Conservation (phyloP, 305 asterid genomes). For the Coffea humblotiana region DNA sequence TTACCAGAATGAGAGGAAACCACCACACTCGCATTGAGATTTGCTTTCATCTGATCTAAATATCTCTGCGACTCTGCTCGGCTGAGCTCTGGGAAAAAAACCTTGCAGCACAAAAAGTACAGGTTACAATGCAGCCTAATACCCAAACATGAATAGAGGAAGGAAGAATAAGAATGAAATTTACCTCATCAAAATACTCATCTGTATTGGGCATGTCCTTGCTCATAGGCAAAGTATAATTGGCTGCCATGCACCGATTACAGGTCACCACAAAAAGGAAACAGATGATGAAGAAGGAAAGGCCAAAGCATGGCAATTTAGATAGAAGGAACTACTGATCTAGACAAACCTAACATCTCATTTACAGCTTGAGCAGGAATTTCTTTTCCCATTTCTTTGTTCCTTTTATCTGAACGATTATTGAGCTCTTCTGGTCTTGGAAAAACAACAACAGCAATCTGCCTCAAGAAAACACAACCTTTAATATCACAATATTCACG, state of each 20-base stretch:
- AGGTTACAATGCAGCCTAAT: not conserved
- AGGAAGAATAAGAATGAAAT: not conserved
- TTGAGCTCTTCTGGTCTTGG: conserved; percentile 52
- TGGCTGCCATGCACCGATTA: conserved; percentile 33
- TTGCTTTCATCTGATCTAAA: conserved; percentile 55
- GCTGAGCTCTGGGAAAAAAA: conserved; percentile 41
- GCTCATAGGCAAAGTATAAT: conserved; percentile 37
- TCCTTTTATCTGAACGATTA: conserved; percentile 42
- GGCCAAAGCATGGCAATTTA: conserved; percentile 18
- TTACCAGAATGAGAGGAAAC: not conserved
- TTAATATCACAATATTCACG: not conserved
- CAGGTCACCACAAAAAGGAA: conserved; percentile 14
- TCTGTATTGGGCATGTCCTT: conserved; percentile 22
- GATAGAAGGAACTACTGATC: conserved; percentile 9
- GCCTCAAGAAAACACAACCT: conserved; percentile 7
- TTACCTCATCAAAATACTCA: conserved; percentile 33
- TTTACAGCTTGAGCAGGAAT: conserved; percentile 51
- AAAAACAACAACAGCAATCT: conserved; percentile 58
- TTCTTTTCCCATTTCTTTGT: conserved; percentile 49
- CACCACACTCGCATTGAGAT: conserved; percentile 10
- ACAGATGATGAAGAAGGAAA: not conserved
- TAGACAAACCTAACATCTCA: conserved; percentile 49
- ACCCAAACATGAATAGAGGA: not conserved
- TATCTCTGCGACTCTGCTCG: conserved; percentile 40
- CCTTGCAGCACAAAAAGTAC: conserved; percentile 25